A percentile compares a stretch with the other conserved stretches of the same genome.
phyloP scores from a whole-genome alignment of 2,329 filamentous ascomycete species.

The Sclerotiophoma versabilis region DNA sequence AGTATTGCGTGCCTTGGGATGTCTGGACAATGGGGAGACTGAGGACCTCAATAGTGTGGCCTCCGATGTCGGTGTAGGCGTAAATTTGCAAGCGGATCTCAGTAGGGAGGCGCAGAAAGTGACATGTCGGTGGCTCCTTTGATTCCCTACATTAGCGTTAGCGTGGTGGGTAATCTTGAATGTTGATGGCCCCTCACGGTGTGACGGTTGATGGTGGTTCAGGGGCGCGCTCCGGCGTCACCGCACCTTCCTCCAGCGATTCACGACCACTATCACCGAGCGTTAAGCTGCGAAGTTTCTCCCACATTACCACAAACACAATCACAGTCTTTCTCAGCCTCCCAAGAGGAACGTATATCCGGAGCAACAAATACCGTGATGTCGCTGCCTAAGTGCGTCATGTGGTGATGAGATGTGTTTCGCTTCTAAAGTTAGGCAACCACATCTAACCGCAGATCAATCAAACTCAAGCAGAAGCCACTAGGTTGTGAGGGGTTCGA shows the following conservation, averaged over 20 bases:
- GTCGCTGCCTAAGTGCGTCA: background rate
- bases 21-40: background rate
- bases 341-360: too few species aligned
- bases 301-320: background rate
- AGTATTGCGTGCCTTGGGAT: background rate
- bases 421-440: background rate
- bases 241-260: background rate
- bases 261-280: background rate
- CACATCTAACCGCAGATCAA: background rate
- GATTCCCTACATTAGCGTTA: background rate
- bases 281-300: background rate
- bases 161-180: background rate
- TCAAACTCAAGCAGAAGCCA: too few species aligned
- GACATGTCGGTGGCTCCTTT: background rate
- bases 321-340: too few species aligned
- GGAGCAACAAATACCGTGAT: background rate
- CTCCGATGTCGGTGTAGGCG: background rate
- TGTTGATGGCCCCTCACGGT: background rate
- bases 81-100: slow-evolving; percentile 4
- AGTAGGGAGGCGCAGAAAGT: background rate
- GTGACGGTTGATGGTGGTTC: background rate
- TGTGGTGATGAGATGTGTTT: background rate
- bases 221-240: background rate
- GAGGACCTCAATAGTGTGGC: background rate
- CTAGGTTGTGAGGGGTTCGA: background rate